Conservation (phyloP, 163 green algal species). For the Scenedesmus sp. region DNA sequence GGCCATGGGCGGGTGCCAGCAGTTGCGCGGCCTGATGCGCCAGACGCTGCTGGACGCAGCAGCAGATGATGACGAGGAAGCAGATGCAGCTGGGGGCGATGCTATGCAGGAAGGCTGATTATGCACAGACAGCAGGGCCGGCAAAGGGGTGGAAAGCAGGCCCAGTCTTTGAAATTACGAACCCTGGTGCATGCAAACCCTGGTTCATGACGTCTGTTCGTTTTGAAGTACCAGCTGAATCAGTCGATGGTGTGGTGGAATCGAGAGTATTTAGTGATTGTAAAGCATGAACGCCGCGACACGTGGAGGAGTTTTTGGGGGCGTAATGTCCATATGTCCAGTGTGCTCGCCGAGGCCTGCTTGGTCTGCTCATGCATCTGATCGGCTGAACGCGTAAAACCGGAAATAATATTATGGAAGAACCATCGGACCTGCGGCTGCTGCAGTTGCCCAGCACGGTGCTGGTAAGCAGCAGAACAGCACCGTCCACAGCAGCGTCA, state of each 20-base stretch:
- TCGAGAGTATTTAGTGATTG: too few species aligned
- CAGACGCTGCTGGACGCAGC: slow-evolving; percentile 68
- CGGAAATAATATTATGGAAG: not conserved
- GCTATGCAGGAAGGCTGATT: not conserved
- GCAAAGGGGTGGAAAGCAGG: too few species aligned
- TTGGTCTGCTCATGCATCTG: not conserved
- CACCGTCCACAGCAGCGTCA: not conserved
- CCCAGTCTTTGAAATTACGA: too few species aligned
- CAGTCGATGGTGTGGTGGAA: too few species aligned
- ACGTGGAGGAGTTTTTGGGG: too few species aligned
- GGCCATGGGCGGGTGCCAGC: slow-evolving; percentile 80
- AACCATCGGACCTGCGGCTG: not conserved
- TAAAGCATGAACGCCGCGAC: too few species aligned
- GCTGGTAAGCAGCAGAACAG: not conserved
- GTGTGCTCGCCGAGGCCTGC: not conserved
- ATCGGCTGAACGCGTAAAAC: not conserved
- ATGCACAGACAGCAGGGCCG: too few species aligned
- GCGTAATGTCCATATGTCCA: too few species aligned
- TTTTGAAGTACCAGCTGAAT: too few species aligned
- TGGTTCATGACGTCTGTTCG: too few species aligned
- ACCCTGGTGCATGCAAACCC: too few species aligned
- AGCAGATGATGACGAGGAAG: not conserved
- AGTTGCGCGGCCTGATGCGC: slow-evolving; percentile 71
- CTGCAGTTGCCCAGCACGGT: not conserved
- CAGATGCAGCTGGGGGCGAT: not conserved